Base-by-base conservation (phyloP, 2,329 filamentous ascomycete genomes). In the Colletotrichum graminicola region DNA sequence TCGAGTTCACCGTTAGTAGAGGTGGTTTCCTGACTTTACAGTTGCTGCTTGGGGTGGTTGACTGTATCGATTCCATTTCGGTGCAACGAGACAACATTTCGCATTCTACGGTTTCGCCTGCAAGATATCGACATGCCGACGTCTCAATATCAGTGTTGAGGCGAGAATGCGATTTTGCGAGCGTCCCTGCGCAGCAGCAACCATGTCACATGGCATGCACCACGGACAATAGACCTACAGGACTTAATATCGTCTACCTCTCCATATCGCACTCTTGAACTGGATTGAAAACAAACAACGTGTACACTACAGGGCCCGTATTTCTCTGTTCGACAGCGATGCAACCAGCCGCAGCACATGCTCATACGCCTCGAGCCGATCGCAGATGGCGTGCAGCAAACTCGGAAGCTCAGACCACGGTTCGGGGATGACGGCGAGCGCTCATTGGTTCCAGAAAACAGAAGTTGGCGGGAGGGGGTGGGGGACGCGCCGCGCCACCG, bases 301-400 rank as follows among this genome's bases (percentile, higher is more conserved):
- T 14, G 10, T n/a, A 52, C 10, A 32, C 41, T 43, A 2, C 18
- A n/a, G 43, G 16, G 14, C 36, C 34, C 2, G 6, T 23, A 29
- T 43, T 23, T 1, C 41, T 23, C 18, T 6, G 23, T 26, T 52
- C 8, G n/a, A 56, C 10, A 54, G 10, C 18, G 14, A 32, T 41
- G 47, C 6, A 54, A 3, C 32, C 34, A n/a, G 23, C 29, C 26
- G 56, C 56, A 71, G 49, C 57, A 56, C 45, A 47, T 45, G 43
- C 34, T 26, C 43, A 18, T 23, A 45, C 21, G 59, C 56, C 32
- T 49, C 57, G 41, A 57, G 63, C 34, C 55, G 67, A 71, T 67
- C 67, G 26, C 29, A 54, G 65, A 69, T 72, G 69, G 69, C 69
- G 69, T 72, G 69, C 69, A 72, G 69, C 51, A 26, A 26, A 26